Evolutionary conservation across 352 stramenopile species (phyloP).

Genomic region (Phytophthora ohioensis): DNA sequence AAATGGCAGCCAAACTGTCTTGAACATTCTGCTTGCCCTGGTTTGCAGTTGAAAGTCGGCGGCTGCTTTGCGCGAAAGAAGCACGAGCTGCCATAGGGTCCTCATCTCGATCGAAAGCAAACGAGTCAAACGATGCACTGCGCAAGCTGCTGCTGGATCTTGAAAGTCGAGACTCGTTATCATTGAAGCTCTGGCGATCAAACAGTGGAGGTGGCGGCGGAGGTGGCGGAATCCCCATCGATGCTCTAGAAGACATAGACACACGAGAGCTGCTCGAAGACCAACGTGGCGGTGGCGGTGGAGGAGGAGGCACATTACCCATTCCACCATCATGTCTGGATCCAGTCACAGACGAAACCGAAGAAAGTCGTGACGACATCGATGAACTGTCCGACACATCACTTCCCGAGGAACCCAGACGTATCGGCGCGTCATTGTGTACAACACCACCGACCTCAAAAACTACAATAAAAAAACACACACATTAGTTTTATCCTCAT

Average conservation of each 20-base stretch:
- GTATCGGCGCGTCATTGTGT: constrained; percentile 28
- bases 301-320: constrained; percentile 38
- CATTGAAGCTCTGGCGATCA: constrained; percentile 36
- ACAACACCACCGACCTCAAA: constrained; percentile 58
- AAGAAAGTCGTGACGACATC: constrained; percentile 65
- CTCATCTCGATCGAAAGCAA: constrained; percentile 50
- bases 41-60: constrained; percentile 48
- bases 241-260: constrained; percentile 43
- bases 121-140: constrained; percentile 60
- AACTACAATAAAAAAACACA: constrained; percentile 41
- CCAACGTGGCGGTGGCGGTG: constrained; percentile 36
- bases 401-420: constrained; percentile 55
- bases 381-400: constrained; percentile 67
- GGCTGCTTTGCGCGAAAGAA: constrained; percentile 58
- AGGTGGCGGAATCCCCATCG: constrained; percentile 49
- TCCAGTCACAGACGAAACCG: constrained; percentile 47
- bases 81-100: constrained; percentile 34
- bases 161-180: constrained; percentile 47
- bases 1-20: constrained; percentile 70
- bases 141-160: constrained; percentile 63
- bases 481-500: not conserved
- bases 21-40: constrained; percentile 56
- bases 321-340: constrained; percentile 33
- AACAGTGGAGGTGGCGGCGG: constrained; percentile 55
- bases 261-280: constrained; percentile 36